Percentiles rank a stretch among this genome's conserved stretches.
Conservation (phyloP, 139 green algal genomes). For the Nannochloris sp. region DNA sequence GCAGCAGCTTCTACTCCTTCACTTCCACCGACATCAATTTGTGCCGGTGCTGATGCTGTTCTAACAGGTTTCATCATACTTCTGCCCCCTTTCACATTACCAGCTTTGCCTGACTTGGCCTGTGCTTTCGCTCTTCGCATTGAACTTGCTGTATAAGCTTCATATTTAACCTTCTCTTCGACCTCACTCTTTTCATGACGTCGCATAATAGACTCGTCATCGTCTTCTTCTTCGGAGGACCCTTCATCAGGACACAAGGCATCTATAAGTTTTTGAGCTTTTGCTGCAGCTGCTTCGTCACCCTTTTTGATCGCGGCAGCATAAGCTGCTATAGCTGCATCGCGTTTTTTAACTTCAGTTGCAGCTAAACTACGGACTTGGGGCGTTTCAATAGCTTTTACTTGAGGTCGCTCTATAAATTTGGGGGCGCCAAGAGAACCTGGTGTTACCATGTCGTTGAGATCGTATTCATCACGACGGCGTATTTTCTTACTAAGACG, state of each 20-base stretch:
- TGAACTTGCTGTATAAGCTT: not conserved
- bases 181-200: constrained; percentile 9
- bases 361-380: constrained; percentile 12
- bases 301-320: not conserved
- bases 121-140: not conserved
- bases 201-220: constrained; percentile 21
- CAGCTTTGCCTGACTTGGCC: not conserved
- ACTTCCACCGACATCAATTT: too few relatives aligned
- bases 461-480: constrained; percentile 11
- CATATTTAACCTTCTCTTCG: constrained; percentile 1
- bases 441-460: constrained; percentile 25
- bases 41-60: too few relatives aligned
- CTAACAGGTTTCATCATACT: not conserved
- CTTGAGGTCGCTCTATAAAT: constrained; percentile 37
- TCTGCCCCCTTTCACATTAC: not conserved
- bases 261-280: not conserved
- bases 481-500: constrained; percentile 7
- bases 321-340: constrained; percentile 12
- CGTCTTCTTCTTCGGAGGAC: constrained; percentile 20
- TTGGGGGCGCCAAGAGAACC: constrained; percentile 20
- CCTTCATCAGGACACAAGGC: constrained; percentile 9
- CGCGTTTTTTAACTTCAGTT: constrained; percentile 11
- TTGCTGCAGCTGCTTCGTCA: not conserved
- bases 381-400: constrained; percentile 35
- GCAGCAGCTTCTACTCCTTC: too few relatives aligned